These are phyloP conservation scores for Zygosaccharomyces sapae DNA, from an alignment of 1,139 yeast genomes.

Conservation along the genomic window DNA sequence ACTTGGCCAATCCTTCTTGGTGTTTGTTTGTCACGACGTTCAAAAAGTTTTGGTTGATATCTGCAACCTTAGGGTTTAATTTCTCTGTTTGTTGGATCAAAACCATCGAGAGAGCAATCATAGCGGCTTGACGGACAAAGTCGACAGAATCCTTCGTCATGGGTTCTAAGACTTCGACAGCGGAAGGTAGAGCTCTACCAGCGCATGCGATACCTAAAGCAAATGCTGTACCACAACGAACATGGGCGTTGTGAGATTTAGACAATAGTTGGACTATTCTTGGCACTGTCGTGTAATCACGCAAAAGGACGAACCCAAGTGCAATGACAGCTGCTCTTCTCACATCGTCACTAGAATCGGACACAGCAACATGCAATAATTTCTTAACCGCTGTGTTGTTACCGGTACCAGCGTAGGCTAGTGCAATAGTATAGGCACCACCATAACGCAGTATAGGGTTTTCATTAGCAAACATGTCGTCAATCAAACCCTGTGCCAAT, in stretches of 20 bases:
- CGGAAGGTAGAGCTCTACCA: constrained; percentile 84
- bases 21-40: constrained; percentile 78
- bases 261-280: constrained; percentile 89
- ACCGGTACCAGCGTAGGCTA: constrained; percentile 98
- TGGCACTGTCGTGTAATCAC: constrained; percentile 92
- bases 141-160: constrained; percentile 92
- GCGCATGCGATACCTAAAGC: constrained; percentile 97
- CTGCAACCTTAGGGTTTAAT: constrained; percentile 72
- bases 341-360: constrained; percentile 94
- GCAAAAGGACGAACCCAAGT: constrained; percentile 85
- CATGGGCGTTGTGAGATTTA: constrained; percentile 96
- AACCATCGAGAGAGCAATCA: constrained; percentile 88
- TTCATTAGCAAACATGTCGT: constrained; percentile 65
- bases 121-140: constrained; percentile 96
- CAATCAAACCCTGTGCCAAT: constrained; percentile 69
- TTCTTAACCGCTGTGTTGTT: constrained; percentile 81
- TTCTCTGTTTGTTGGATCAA: constrained; percentile 90
- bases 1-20: constrained; percentile 94
- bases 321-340: constrained; percentile 94
- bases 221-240: constrained; percentile 96
- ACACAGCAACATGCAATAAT: constrained; percentile 86
- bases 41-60: constrained; percentile 68
- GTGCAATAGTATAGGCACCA: constrained; percentile 88
- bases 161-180: constrained; percentile 89
- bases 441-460: constrained; percentile 89